These are phyloP conservation scores for Scheffersomyces spartinae DNA, from an alignment of 805 yeast genomes.

Conservation along the genomic window DNA sequence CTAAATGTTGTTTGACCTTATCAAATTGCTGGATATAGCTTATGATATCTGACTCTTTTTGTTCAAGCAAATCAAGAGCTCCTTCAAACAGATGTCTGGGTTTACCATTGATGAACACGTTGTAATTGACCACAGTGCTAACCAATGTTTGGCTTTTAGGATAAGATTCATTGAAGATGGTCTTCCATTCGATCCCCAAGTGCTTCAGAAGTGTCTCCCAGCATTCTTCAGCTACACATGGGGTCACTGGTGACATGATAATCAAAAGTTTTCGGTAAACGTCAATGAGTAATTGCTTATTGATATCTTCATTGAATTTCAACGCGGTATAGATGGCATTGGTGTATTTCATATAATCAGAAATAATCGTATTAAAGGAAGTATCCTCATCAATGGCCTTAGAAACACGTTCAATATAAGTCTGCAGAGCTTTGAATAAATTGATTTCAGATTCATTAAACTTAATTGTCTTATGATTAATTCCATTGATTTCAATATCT, in stretches of 20 bases:
- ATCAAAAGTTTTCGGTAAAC: slow-evolving; percentile 43
- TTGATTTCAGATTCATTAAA: slow-evolving; percentile 35
- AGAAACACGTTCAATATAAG: slow-evolving; percentile 37
- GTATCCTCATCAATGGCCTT: slow-evolving; percentile 47
- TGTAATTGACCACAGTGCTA: slow-evolving; percentile 32
- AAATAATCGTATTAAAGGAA: slow-evolving; percentile 73
- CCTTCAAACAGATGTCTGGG: slow-evolving; percentile 37
- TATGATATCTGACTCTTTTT: too few relatives aligned
- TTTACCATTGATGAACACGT: slow-evolving; percentile 67
- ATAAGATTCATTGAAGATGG: slow-evolving; percentile 53
- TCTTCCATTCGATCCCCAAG: slow-evolving; percentile 21
- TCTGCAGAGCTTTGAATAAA: slow-evolving; percentile 48
- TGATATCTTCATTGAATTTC: slow-evolving; percentile 23
- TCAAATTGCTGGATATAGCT: too few relatives aligned
- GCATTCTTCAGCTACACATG: slow-evolving; percentile 73
- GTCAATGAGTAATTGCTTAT: slow-evolving; percentile 31
- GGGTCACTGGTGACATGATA: slow-evolving; percentile 72
- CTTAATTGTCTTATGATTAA: slow-evolving; percentile 8
- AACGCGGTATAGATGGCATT: slow-evolving; percentile 32
- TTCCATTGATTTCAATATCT: slow-evolving; percentile 11
- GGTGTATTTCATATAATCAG: slow-evolving; percentile 83
- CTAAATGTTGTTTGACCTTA: too few relatives aligned
- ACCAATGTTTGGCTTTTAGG: slow-evolving; percentile 37
- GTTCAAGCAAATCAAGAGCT: too few relatives aligned
- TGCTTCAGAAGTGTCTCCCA: slow-evolving; percentile 40